Base-by-base conservation (phyloP, 2,329 filamentous ascomycete genomes). In the Leptoxyphium fumago region DNA sequence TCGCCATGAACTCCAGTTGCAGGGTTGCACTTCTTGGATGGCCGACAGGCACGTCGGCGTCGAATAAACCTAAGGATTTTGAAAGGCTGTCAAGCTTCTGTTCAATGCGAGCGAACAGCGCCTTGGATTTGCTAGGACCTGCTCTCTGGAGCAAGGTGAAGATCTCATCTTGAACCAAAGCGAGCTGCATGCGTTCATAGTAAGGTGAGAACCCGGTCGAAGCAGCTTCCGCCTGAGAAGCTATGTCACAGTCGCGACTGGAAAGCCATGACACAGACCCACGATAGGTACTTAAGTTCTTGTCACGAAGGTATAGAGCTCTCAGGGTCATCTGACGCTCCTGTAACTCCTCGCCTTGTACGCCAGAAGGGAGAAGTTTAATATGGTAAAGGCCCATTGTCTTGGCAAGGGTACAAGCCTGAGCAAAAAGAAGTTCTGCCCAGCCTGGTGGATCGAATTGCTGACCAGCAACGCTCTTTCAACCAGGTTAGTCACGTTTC, bases 351-450 rank as follows among this genome's bases (percentile, higher is more conserved):
- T 42, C 39, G 10, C 32, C 32, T 5, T 14, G 26, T n/a, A 21
- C 21, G n/a, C 21, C 32, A n/a, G 18, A 10, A 15, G 29, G n/a
- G n/a, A 34, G 17, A 1, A 29, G 5, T n/a, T 42, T 21, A 6
- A 17, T 17, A 21, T 21, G 28, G 14, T 45, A 39, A 6, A 45
- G 39, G 10, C 26, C 39, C 43, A 45, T 45, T 4, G 39, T 38
- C 28, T 29, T 42, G 7, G 39, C 39, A 18, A 45, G 43, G 10
- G 29, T 36, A 29, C 43, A 45, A 10, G 43, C 43, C 17, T 45
- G 43, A 9, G 39, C 43, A 29, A 45, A 45, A 2, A 45, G 39
- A 15, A 45, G 26, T 15, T 45, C 43, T 18, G 43, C 40, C 38
- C 39, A 30, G 11, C 26, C 43, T n/a, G 29, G 39, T 10, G 43